Percentiles rank a stretch among this genome's conserved stretches.
Conservation (phyloP, 805 yeast genomes). For the Candida andamanensis region DNA sequence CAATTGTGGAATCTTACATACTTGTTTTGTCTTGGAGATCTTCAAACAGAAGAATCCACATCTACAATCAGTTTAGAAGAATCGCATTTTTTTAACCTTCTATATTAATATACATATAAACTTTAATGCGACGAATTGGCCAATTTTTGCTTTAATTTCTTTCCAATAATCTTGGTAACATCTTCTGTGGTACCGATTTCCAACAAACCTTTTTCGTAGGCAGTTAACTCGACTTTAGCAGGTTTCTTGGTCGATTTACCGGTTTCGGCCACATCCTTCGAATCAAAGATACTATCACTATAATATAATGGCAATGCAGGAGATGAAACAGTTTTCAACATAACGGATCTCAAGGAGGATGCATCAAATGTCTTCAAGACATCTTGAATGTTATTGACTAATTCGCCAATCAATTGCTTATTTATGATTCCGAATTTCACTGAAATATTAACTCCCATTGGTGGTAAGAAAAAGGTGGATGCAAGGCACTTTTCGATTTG, state of each 20-base stretch:
- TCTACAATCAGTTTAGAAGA: background rate
- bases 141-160: conserved; percentile 36
- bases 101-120: conserved; percentile 7
- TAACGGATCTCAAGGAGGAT: conserved; percentile 50
- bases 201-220: conserved; percentile 71
- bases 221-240: conserved; percentile 37
- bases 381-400: conserved; percentile 57
- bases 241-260: conserved; percentile 24
- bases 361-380: conserved; percentile 46
- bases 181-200: conserved; percentile 77
- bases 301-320: conserved; percentile 84
- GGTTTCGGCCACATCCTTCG: conserved; percentile 40
- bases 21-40: background rate
- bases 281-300: conserved; percentile 50
- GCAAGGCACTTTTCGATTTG: conserved; percentile 54
- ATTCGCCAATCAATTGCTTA: conserved; percentile 31
- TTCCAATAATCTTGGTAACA: conserved; percentile 58
- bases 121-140: conserved; percentile 5
- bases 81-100: background rate
- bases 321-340: conserved; percentile 62
- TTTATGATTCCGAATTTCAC: conserved; percentile 60
- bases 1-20: too few relatives aligned
- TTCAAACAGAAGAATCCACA: background rate
- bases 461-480: conserved; percentile 59
- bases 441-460: conserved; percentile 66